Evolutionary conservation across 352 stramenopile genomes (phyloP).

Genomic region (Phytophthora aleatoria): DNA sequence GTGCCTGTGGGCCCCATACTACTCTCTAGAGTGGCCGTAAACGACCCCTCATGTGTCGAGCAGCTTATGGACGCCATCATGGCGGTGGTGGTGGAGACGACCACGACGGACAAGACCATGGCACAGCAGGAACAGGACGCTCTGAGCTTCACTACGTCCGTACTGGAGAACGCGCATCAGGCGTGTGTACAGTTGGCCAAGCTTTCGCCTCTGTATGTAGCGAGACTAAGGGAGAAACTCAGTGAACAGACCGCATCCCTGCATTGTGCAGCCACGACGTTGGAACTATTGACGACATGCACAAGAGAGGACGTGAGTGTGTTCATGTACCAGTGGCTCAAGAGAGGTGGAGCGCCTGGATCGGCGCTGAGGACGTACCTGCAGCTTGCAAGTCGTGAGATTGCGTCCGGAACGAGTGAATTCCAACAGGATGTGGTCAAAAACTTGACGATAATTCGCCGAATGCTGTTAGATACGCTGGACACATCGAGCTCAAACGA

Average conservation of each 20-base stretch:
- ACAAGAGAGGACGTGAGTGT: conserved; percentile 33
- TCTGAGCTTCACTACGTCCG: conserved; percentile 2
- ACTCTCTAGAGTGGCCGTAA: conserved; percentile 49
- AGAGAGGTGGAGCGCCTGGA: conserved; percentile 25
- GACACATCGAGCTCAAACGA: conserved; percentile 12
- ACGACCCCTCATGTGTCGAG: conserved; percentile 50
- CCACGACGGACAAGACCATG: conserved; percentile 23
- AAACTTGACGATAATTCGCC: conserved; percentile 24
- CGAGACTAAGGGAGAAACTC: conserved; percentile 37
- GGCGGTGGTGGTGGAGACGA: conserved; percentile 28
- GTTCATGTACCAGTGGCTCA: conserved; percentile 55
- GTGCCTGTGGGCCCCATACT: conserved; percentile 49
- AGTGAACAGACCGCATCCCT: conserved; percentile 34
- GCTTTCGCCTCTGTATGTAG: conserved; percentile 46
- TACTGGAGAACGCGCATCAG: conserved; percentile 25
- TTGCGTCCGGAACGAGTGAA: background rate
- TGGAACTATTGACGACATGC: conserved; percentile 24
- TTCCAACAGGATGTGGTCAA: conserved; percentile 29
- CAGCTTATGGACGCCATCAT: conserved; percentile 47
- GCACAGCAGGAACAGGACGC: conserved; percentile 41
- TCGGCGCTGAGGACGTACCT: conserved; percentile 33
- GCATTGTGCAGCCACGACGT: conserved; percentile 28
- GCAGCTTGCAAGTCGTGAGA: conserved; percentile 25
- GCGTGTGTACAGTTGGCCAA: conserved; percentile 40
- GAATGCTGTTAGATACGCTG: conserved; percentile 31